phyloP scores from a whole-genome alignment of 106 monocot genomes.

The Dendrobium nobile region DNA sequence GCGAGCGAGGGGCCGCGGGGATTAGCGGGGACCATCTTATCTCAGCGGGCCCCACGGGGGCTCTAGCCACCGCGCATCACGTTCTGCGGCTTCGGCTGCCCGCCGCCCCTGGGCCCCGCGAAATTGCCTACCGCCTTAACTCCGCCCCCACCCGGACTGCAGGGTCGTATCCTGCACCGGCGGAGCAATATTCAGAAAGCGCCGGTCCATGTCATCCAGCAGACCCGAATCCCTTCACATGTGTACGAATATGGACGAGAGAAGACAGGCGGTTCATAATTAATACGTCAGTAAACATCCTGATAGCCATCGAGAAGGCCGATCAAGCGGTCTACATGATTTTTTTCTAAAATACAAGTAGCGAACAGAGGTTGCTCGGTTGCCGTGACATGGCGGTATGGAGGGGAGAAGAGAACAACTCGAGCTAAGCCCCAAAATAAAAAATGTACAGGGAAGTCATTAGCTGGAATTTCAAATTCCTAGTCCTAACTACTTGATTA shows the following conservation, averaged over 20 bases:
- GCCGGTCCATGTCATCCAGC: neutral
- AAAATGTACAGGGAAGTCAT: slow-evolving; percentile 5
- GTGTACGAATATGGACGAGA: neutral
- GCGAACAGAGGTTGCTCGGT: slow-evolving; percentile 36
- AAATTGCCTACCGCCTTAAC: neutral
- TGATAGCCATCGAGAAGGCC: neutral
- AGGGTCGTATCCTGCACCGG: slow-evolving; percentile 3
- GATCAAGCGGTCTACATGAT: slow-evolving; percentile 3
- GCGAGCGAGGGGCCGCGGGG: neutral
- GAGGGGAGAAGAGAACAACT: slow-evolving; percentile 28
- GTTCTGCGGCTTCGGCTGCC: neutral
- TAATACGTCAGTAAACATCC: neutral
- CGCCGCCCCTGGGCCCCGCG: neutral
- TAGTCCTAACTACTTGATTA: neutral
- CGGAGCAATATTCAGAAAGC: neutral
- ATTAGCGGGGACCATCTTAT: neutral
- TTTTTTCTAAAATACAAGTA: slow-evolving; percentile 15
- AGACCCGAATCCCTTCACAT: slow-evolving; percentile 13
- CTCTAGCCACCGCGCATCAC: neutral
- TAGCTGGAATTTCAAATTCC: neutral
- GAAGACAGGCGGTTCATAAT: neutral
- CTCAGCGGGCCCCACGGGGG: neutral
- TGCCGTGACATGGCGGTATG: slow-evolving; percentile 16
- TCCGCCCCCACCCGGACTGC: neutral
- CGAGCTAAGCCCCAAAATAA: slow-evolving; percentile 25